Percentiles rank a stretch among this genome's conserved stretches.
These are phyloP conservation scores for Aspergillus pseudoviridinutans DNA, from an alignment of 2,329 filamentous ascomycete species.

Conservation along the genomic window DNA sequence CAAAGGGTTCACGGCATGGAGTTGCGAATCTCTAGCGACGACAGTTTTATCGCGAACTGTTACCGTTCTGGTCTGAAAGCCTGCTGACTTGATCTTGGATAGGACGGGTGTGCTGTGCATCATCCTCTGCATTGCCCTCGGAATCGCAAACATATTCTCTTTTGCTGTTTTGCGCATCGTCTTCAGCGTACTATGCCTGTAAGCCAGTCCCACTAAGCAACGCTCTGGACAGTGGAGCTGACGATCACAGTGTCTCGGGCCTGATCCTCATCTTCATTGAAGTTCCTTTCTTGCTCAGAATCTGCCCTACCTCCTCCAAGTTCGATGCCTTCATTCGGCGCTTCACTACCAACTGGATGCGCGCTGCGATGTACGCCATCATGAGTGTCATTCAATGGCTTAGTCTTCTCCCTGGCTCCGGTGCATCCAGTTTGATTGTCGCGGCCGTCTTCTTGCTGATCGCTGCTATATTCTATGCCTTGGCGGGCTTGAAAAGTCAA, in stretches of 20 bases:
- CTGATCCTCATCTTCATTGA: constrained; percentile 81
- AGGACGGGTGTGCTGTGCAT: constrained; percentile 57
- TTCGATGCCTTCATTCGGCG: constrained; percentile 89
- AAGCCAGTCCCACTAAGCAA: constrained; percentile 25
- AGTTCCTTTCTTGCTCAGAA: constrained; percentile 89
- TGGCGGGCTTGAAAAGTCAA: constrained; percentile 43
- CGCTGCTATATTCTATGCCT: constrained; percentile 71
- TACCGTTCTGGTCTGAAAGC: not conserved
- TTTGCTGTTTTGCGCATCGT: constrained; percentile 55
- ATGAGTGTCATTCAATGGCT: constrained; percentile 85
- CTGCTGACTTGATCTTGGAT: constrained; percentile 13
- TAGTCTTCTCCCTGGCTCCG: constrained; percentile 58
- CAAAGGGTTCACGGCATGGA: not conserved
- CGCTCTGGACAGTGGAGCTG: constrained; percentile 25
- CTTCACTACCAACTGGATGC: constrained; percentile 96
- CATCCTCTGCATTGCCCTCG: constrained; percentile 62
- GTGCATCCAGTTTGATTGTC: constrained; percentile 72
- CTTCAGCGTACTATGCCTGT: constrained; percentile 58
- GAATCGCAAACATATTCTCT: constrained; percentile 66
- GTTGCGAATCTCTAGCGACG: not conserved
- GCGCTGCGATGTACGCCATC: constrained; percentile 75
- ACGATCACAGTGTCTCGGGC: constrained; percentile 59
- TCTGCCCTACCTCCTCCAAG: constrained; percentile 87
- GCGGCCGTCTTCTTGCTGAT: constrained; percentile 76
- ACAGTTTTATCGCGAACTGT: not conserved